A percentile compares a stretch with the other conserved stretches of the same genome.
Evolutionary conservation across 2,329 filamentous ascomycete species (phyloP).

Genomic region (Elsinoe australis): DNA sequence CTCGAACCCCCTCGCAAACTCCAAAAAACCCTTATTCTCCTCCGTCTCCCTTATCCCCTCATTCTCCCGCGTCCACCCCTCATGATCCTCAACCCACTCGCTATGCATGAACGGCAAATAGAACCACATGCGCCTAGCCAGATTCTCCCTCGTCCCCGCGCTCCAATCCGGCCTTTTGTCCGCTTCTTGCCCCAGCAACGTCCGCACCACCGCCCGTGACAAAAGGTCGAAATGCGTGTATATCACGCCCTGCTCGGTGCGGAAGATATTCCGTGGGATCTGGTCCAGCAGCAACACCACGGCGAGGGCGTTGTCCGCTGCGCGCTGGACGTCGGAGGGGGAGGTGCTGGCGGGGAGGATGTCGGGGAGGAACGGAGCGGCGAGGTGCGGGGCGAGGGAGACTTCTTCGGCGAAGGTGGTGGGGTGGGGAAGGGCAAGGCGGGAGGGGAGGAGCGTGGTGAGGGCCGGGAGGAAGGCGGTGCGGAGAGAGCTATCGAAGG

Average conservation of each 20-base stretch:
- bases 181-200: neutral
- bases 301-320: constrained; percentile 37
- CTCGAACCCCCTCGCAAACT: constrained; percentile 3
- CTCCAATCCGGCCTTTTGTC: neutral
- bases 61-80: neutral
- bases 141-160: neutral
- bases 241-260: constrained; percentile 42
- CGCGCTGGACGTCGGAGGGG: too few relatives aligned
- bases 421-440: constrained; percentile 27
- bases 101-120: constrained; percentile 10
- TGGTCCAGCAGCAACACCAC: constrained; percentile 56
- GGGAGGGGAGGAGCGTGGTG: constrained; percentile 32
- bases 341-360: constrained; percentile 22
- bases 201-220: constrained; percentile 24
- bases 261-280: constrained; percentile 55
- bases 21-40: neutral
- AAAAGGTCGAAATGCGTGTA: constrained; percentile 53
- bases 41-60: neutral
- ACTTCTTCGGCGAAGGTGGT: constrained; percentile 25
- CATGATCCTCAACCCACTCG: constrained; percentile 11
- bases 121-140: constrained; percentile 8
- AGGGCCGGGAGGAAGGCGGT: constrained; percentile 32
- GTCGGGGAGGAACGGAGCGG: constrained; percentile 34
- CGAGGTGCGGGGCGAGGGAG: constrained; percentile 22
- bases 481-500: constrained; percentile 34